These are phyloP conservation scores for Aspergillus leporis DNA, from an alignment of 495 filamentous ascomycete species.

Conservation along the genomic window DNA sequence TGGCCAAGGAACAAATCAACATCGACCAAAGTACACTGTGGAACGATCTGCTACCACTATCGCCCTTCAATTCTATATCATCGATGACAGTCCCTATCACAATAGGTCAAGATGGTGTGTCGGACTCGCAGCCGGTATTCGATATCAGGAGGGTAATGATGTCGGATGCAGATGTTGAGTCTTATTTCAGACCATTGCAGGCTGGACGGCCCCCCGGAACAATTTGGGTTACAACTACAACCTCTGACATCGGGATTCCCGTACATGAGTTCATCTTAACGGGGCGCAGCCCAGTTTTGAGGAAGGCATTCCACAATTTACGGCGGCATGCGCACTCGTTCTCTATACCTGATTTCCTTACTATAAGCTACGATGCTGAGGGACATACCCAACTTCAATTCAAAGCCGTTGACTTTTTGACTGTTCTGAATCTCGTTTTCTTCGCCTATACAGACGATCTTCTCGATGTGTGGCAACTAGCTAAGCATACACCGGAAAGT, in stretches of 20 bases:
- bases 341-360: constrained; percentile 58
- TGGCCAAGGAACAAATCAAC: constrained; percentile 71
- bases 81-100: neutral
- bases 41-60: constrained; percentile 69
- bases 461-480: constrained; percentile 81
- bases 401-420: constrained; percentile 67
- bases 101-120: constrained; percentile 15
- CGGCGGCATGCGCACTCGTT: constrained; percentile 41
- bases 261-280: constrained; percentile 80
- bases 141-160: constrained; percentile 48
- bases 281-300: constrained; percentile 69
- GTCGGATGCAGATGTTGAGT: constrained; percentile 56
- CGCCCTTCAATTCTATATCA: constrained; percentile 52
- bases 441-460: constrained; percentile 81
- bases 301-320: constrained; percentile 59
- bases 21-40: constrained; percentile 66
- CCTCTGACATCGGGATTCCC: constrained; percentile 69
- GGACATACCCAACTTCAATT: constrained; percentile 58
- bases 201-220: constrained; percentile 31
- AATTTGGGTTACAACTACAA: constrained; percentile 53
- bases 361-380: constrained; percentile 52
- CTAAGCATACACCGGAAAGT: constrained; percentile 59
- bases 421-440: constrained; percentile 73
- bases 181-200: constrained; percentile 42
- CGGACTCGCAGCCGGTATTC: constrained; percentile 24